Evolutionary conservation across 768 basidiomycete genomes (phyloP), one percentile per base, ranked within the genome.

Genomic region (Rhodotorula sphaerocarpa): DNA sequence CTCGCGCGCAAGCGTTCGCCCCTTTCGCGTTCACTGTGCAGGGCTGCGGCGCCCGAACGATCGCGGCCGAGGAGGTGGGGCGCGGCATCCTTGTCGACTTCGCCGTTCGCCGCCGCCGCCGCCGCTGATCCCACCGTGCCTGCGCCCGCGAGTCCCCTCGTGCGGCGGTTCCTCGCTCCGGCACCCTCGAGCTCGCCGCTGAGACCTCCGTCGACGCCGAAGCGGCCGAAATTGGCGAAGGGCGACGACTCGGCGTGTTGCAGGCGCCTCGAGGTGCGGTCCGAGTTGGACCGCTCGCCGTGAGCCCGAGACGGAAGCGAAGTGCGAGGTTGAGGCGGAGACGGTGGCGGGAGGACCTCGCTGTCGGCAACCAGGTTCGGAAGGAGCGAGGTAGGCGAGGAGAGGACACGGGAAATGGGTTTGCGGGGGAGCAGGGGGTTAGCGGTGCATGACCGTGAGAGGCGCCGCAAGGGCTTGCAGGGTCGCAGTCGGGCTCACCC

Each of bases 191-290:
- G 53, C 15, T 21, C 34, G 16, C 30, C 50, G 5, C 50, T 34
- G 31, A 67, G 42, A 1, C 66, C 66, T 23, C 62, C 66, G 31
- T 64, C 66, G 55, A 61, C 58, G 55, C 66, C 66, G 56, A 68
- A 68, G 21, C 66, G 59, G 6, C 62, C 66, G 36, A 68, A 68
- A 52, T 68, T 68, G 55, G 66, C 59, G 34, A 68, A 68, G 11
- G 66, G 66, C 47, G 63, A 64, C n/a, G 57, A 46, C 21, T 55
- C 25, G 30, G 44, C n/a, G 31, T 55, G 58, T 46, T 43, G 28
- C 28, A 48, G 55, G 30, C 36, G 62, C 10, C 45, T 50, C 31
- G 52, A 30, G 27, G 43, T 60, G 23, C 30, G 55, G 21, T 39
- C 51, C 50, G 44, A 30, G 27, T 36, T 57, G 25, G 34, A 42